Evolutionary conservation across 208 protist genomes (phyloP), one percentile per base, ranked within the genome.

Genomic region (Trichomonas vaginalis): DNA sequence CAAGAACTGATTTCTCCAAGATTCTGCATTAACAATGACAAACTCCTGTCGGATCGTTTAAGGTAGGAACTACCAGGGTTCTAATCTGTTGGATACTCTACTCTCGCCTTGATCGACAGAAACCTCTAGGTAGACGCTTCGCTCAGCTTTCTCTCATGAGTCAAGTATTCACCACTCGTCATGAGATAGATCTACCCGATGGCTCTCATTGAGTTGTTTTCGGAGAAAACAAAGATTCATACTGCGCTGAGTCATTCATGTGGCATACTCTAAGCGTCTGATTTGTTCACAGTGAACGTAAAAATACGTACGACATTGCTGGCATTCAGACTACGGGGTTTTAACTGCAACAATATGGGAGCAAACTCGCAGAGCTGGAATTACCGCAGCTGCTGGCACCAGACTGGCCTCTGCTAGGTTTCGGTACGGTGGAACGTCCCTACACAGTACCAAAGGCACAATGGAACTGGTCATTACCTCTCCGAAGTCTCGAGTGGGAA

Each of bases 81-180:
- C 97, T 97, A 98, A 96, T 97, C 97, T 98, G 96, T 96, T 97
- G 97, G 96, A 97, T 97, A 97, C 97, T 97, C 97, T 97, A 98
- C 97, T 98, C 97, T 97, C 98, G 97, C 97, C 97, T 98, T 97
- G 98, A 97, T 95, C 96, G 97, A 96, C 96, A 97, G 96, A 97
- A 97, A 83, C 96, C 97, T 83, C 96, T 97, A 97, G 97, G 95
- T 96, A 97, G 97, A 97, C 97, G 97, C 97, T 98, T 98, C 98
- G 97, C 97, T 96, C 61, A 96, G 98, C 97, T 98, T 98, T 95
- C 96, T 90, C 82, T 61, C 95, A 96, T 98, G 97, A 95, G 96
- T 97, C 97, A 97, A 98, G 98, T 98, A 98, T 97, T 98, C 97
- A 97, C 97, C 97, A 98, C 79, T 95, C 97, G 39, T 49, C 95